Percentiles rank a stretch among this genome's conserved stretches.
Evolutionary conservation across 805 yeast genomes (phyloP).

Genomic region (Candida chauliodis): DNA sequence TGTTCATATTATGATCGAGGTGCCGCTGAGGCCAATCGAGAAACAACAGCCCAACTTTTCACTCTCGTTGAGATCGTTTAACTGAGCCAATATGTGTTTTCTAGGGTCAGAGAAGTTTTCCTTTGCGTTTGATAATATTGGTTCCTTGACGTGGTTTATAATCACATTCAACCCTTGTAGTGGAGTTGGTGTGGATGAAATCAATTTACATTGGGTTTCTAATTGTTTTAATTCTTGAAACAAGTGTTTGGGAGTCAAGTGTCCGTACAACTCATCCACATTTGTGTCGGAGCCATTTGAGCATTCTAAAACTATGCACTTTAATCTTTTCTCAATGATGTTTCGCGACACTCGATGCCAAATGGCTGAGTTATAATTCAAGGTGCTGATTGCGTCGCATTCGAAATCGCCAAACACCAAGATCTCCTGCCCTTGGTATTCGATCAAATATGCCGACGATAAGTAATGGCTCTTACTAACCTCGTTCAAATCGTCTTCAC

Average conservation of each 20-base stretch:
- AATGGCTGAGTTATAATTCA: slow-evolving; percentile 35
- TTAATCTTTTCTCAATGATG: slow-evolving; percentile 37
- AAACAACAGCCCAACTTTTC: slow-evolving; percentile 43
- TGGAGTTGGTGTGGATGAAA: slow-evolving; percentile 20
- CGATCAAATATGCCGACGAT: slow-evolving; percentile 61
- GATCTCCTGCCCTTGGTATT: slow-evolving; percentile 27
- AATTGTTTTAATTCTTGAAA: slow-evolving; percentile 50
- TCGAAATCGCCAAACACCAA: slow-evolving; percentile 85
- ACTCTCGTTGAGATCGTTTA: slow-evolving; percentile 36
- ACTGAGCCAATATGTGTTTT: slow-evolving; percentile 44
- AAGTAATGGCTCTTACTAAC: slow-evolving; percentile 22
- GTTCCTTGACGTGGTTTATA: slow-evolving; percentile 45
- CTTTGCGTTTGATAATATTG: slow-evolving; percentile 26
- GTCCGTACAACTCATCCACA: slow-evolving; percentile 64
- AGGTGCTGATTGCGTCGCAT: slow-evolving; percentile 50
- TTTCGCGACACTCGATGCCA: slow-evolving; percentile 57
- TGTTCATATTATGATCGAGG: slow-evolving; percentile 28
- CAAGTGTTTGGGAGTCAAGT: slow-evolving; percentile 65
- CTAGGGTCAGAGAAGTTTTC: slow-evolving; percentile 54
- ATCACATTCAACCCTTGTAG: slow-evolving; percentile 45
- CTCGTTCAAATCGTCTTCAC: neutral
- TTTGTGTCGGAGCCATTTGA: slow-evolving; percentile 45
- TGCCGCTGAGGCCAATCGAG: slow-evolving; percentile 55
- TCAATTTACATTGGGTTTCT: slow-evolving; percentile 13
- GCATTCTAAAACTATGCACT: slow-evolving; percentile 73